Evolutionary conservation across 2,329 filamentous ascomycete genomes (phyloP).

Genomic region (Diaporthe humulicola): DNA sequence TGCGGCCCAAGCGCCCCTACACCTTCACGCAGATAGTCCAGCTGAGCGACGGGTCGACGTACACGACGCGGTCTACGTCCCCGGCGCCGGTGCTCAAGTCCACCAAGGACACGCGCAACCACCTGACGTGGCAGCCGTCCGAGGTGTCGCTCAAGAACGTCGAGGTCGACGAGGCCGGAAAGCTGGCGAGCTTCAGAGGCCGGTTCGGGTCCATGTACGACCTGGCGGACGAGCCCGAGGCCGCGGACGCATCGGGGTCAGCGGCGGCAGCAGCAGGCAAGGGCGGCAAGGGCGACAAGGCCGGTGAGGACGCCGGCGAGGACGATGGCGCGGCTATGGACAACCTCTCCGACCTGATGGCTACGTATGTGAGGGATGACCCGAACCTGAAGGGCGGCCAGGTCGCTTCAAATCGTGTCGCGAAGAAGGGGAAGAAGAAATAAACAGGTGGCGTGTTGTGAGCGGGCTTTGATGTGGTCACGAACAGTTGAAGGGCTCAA

Average conservation of each 20-base stretch:
- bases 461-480: background rate
- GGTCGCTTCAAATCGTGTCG: constrained; percentile 40
- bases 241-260: constrained; percentile 38
- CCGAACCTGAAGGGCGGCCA: constrained; percentile 52
- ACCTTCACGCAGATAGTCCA: constrained; percentile 97
- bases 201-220: constrained; percentile 91
- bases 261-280: constrained; percentile 47
- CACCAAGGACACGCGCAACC: constrained; percentile 89
- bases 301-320: constrained; percentile 44
- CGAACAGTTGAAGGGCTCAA: background rate
- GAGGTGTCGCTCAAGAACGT: constrained; percentile 86
- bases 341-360: constrained; percentile 64
- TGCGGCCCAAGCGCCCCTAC: constrained; percentile 91
- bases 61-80: constrained; percentile 82
- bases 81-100: constrained; percentile 72
- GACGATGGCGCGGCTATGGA: constrained; percentile 48
- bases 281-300: constrained; percentile 41
- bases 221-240: constrained; percentile 55
- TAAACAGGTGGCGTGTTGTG: background rate
- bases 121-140: constrained; percentile 90
- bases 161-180: constrained; percentile 94
- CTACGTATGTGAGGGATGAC: constrained; percentile 60
- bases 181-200: constrained; percentile 85
- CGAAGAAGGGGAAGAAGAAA: constrained; percentile 40
- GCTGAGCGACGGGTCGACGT: constrained; percentile 91